A percentile compares a stretch with the other conserved stretches of the same genome.
phyloP scores from a whole-genome alignment of 2,329 filamentous ascomycete genomes.

The Pseudofabraea citricarpa region DNA sequence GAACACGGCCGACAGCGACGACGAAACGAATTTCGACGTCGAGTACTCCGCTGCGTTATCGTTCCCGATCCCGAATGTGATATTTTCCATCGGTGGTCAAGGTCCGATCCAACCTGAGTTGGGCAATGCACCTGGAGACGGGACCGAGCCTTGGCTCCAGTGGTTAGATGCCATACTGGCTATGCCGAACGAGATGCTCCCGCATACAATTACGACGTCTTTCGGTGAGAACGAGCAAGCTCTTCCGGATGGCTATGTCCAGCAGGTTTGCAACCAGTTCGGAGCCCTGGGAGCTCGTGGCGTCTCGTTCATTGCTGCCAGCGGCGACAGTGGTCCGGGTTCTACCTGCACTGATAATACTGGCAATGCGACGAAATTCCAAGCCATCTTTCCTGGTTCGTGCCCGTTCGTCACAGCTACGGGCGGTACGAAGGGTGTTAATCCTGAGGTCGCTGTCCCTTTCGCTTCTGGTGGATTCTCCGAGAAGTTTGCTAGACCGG shows the following conservation, averaged over 20 bases:
- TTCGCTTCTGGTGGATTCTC: slow-evolving; percentile 43
- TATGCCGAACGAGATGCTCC: slow-evolving; percentile 42
- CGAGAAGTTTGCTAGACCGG: slow-evolving; percentile 37
- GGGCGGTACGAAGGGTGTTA: slow-evolving; percentile 33
- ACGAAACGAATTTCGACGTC: slow-evolving; percentile 52
- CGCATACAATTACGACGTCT: slow-evolving; percentile 56
- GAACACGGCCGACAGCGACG: background rate
- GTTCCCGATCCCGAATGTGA: background rate
- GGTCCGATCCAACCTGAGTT: background rate
- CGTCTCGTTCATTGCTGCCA: slow-evolving; percentile 54
- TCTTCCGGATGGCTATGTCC: slow-evolving; percentile 53
- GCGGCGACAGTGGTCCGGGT: slow-evolving; percentile 44
- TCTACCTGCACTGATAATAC: slow-evolving; percentile 49
- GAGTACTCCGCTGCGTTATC: slow-evolving; percentile 25
- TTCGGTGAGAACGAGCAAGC: slow-evolving; percentile 64
- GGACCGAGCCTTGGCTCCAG: slow-evolving; percentile 61
- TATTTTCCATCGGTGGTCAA: background rate
- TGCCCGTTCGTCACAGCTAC: slow-evolving; percentile 64
- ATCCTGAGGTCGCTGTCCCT: background rate
- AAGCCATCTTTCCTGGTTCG: slow-evolving; percentile 56
- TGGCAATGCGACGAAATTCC: slow-evolving; percentile 48
- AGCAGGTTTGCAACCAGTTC: slow-evolving; percentile 55
- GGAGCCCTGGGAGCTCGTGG: slow-evolving; percentile 59
- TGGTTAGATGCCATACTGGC: slow-evolving; percentile 51
- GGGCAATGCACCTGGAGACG: slow-evolving; percentile 35